Percentiles rank a stretch among this genome's conserved stretches.
These are phyloP conservation scores for Paecilomyces sp. DNA, from an alignment of 2,329 filamentous ascomycete species.

Conservation along the genomic window DNA sequence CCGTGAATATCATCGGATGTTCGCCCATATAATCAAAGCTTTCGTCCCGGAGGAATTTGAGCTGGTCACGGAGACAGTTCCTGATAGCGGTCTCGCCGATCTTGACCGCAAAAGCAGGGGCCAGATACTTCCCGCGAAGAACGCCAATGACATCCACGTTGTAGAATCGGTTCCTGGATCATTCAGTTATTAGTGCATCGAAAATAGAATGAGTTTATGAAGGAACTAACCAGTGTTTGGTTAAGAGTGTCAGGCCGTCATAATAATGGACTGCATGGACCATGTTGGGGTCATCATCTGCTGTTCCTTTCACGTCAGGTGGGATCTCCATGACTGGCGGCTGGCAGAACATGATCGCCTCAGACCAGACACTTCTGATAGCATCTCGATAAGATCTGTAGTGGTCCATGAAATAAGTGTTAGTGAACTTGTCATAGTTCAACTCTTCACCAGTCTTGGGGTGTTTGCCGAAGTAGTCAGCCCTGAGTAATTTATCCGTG, in stretches of 20 bases:
- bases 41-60: conserved; percentile 75
- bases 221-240: conserved; percentile 72
- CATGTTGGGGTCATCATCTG: conserved; percentile 82
- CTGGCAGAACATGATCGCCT: conserved; percentile 84
- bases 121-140: conserved; percentile 78
- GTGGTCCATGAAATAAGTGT: conserved; percentile 83
- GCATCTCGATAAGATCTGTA: conserved; percentile 69
- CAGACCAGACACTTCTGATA: conserved; percentile 67
- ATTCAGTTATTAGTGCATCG: conserved; percentile 10
- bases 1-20: conserved; percentile 82
- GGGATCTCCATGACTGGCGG: conserved; percentile 88
- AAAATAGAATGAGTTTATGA: not conserved
- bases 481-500: conserved; percentile 68
- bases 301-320: conserved; percentile 75
- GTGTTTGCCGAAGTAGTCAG: conserved; percentile 80
- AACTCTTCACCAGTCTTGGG: conserved; percentile 66
- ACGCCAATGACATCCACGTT: conserved; percentile 95
- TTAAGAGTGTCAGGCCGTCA: conserved; percentile 92
- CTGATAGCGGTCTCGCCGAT: conserved; percentile 89
- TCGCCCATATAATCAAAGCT: conserved; percentile 82
- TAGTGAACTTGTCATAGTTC: conserved; percentile 80
- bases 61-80: conserved; percentile 85
- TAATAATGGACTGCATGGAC: conserved; percentile 95
- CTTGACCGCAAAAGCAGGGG: conserved; percentile 85
- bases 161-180: conserved; percentile 71